phyloP scores from a whole-genome alignment of 768 basidiomycete species.

The Leccinum disarticulatum region DNA sequence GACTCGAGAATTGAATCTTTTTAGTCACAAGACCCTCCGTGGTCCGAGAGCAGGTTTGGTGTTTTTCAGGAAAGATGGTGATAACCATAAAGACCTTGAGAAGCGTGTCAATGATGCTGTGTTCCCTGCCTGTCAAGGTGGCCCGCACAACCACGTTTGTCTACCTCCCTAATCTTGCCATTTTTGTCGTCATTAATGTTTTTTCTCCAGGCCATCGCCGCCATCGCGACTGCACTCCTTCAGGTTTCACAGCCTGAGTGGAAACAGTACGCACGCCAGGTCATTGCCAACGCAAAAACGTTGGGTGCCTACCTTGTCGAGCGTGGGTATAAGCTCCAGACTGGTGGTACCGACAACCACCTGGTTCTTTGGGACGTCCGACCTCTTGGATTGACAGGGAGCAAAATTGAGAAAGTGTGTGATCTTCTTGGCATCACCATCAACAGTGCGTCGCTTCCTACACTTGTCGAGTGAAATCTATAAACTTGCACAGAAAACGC shows the following conservation, averaged over 20 bases:
- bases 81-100: conserved; percentile 82
- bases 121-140: conserved; percentile 99
- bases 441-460: conserved; percentile 62
- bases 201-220: conserved; percentile 78
- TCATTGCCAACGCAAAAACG: conserved; percentile 82
- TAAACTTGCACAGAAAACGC: conserved; percentile 72
- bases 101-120: conserved; percentile 97
- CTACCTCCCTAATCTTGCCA: background rate
- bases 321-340: conserved; percentile 95
- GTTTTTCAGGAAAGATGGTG: conserved; percentile 95
- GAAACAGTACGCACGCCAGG: conserved; percentile 91
- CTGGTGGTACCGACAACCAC: conserved; percentile 95
- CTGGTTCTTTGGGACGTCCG: conserved; percentile 97
- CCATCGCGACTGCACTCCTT: conserved; percentile 86
- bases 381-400: conserved; percentile 93
- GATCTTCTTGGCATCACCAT: conserved; percentile 96
- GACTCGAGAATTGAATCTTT: background rate
- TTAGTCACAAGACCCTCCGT: conserved; percentile 95
- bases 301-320: conserved; percentile 70
- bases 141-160: conserved; percentile 95
- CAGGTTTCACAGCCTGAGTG: conserved; percentile 90
- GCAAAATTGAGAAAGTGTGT: conserved; percentile 98
- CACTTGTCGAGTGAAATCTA: background rate
- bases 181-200: background rate
- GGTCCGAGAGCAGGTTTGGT: conserved; percentile 97